Base-by-base conservation (phyloP, 2,329 filamentous ascomycete genomes). In the Seiridium unicorne region DNA sequence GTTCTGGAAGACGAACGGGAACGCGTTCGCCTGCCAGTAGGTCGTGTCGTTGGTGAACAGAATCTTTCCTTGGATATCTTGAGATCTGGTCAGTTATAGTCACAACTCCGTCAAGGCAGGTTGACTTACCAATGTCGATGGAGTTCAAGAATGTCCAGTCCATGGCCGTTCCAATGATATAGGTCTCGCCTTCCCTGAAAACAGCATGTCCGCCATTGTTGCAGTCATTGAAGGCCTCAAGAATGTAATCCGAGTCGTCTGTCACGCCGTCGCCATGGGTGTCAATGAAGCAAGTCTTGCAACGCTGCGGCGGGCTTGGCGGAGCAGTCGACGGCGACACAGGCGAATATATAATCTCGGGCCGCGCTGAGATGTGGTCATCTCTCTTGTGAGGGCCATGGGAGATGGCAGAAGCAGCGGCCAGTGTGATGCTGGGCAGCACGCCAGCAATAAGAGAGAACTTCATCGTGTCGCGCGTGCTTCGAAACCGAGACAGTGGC, bases 1-100 rank as follows among this genome's bases (percentile, higher is more conserved):
- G 64, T 89, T 89, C 64, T 90, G 88, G 74, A 84, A 90, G 11
- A 76, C 76, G 47, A 88, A 86, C 44, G 76, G 77, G 78, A 89
- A 90, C 32, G 80, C 77, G 67, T 88, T 81, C 32, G 78, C 79
- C 72, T 88, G 82, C 88, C 88, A 90, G 74, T 89, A 90, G 60
- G 82, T 78, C 1, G 84, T 89, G 70, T 90, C 84, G 61, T 87
- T 83, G 60, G 82, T 84, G 75, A 90, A 90, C 61, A 82, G 76
- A 48, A 89, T 80, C 51, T 64, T 59, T 46, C 57, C 57, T 36
- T 59, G 57, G 35, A 59, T 64, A 62, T 60, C 59, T 55, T 18
- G 3, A 5, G 31, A 7, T 3, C 13, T 36, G 13, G 46, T 58
- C 18, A 58, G 46, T 40, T 34, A 18, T 9, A 10, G 42, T 26